Evolutionary conservation across 2,329 filamentous ascomycete species (phyloP).

Genomic region (Colletotrichum orbiculare): DNA sequence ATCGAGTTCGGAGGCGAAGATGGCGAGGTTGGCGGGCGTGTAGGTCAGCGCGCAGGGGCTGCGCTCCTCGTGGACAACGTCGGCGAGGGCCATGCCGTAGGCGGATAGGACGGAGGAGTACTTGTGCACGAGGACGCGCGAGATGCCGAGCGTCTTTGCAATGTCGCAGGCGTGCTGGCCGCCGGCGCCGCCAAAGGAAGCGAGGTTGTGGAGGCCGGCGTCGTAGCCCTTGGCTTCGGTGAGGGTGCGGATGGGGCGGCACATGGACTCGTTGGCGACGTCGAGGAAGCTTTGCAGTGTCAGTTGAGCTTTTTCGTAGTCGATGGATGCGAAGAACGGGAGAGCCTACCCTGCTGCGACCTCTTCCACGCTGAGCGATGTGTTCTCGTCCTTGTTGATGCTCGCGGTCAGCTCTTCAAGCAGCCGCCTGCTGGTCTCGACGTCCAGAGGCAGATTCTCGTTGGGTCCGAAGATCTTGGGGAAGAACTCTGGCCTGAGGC

Average conservation of each 20-base stretch:
- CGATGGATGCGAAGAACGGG: neutral
- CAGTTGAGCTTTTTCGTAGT: neutral
- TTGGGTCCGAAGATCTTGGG: constrained; percentile 78
- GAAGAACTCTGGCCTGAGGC: constrained; percentile 71
- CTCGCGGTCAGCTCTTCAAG: constrained; percentile 55
- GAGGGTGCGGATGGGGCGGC: constrained; percentile 48
- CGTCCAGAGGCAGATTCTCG: constrained; percentile 66
- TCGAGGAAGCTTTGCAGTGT: constrained; percentile 43
- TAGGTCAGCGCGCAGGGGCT: constrained; percentile 43
- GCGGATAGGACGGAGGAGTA: constrained; percentile 48
- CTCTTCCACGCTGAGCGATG: constrained; percentile 40
- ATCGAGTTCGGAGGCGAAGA: constrained; percentile 41
- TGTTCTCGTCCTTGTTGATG: constrained; percentile 52
- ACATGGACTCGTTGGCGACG: constrained; percentile 51
- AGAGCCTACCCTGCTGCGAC: constrained; percentile 61
- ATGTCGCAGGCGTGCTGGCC: constrained; percentile 56
- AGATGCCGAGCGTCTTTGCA: constrained; percentile 50
- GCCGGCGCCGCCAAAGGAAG: constrained; percentile 48
- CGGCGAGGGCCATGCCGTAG: constrained; percentile 54
- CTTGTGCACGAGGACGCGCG: constrained; percentile 50
- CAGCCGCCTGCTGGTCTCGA: constrained; percentile 51
- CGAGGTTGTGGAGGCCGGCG: constrained; percentile 48
- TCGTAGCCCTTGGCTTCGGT: constrained; percentile 50
- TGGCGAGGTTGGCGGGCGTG: constrained; percentile 31
- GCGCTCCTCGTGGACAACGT: constrained; percentile 48